Evolutionary conservation across 768 basidiomycete genomes (phyloP).

Genomic region (Boletus vinaceobasis): DNA sequence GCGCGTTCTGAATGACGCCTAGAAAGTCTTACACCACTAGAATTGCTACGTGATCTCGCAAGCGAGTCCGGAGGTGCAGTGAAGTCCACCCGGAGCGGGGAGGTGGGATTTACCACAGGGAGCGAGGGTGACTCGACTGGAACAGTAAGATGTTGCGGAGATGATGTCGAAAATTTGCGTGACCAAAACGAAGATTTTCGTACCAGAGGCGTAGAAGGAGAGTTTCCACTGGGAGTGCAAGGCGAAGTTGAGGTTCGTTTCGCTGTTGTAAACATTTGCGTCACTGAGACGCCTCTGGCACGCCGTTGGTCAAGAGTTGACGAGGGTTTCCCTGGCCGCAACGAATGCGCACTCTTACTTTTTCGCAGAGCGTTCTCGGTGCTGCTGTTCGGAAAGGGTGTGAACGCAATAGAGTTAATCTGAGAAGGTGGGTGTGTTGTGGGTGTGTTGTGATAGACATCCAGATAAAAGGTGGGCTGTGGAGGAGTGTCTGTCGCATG

Average conservation of each 20-base stretch:
- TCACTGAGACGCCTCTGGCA: constrained; percentile 57
- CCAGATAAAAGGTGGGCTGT: constrained; percentile 57
- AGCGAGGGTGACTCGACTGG: constrained; percentile 34
- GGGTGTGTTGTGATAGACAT: constrained; percentile 54
- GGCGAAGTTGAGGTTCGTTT: constrained; percentile 43
- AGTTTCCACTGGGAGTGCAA: constrained; percentile 20
- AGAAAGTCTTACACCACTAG: constrained; percentile 34
- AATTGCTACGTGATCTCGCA: constrained; percentile 19
- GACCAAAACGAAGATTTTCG: constrained; percentile 70
- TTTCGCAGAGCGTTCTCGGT: constrained; percentile 37
- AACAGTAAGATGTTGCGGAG: constrained; percentile 26
- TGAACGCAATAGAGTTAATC: constrained; percentile 48
- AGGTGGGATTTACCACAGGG: constrained; percentile 40
- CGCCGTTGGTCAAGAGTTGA: constrained; percentile 30
- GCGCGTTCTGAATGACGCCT: constrained; percentile 43
- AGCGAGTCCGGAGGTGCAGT: constrained; percentile 12
- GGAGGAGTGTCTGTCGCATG: constrained; percentile 33
- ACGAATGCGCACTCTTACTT: constrained; percentile 48
- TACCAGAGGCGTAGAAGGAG: constrained; percentile 39
- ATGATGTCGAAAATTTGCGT: constrained; percentile 44
- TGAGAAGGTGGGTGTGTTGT: constrained; percentile 41
- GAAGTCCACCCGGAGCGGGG: constrained; percentile 41
- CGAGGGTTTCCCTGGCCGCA: constrained; percentile 14
- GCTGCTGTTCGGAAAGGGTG: constrained; percentile 17
- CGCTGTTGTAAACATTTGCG: constrained; percentile 37